Evolutionary conservation across 495 filamentous ascomycete species (phyloP).

Genomic region (Neurospora hispaniola): DNA sequence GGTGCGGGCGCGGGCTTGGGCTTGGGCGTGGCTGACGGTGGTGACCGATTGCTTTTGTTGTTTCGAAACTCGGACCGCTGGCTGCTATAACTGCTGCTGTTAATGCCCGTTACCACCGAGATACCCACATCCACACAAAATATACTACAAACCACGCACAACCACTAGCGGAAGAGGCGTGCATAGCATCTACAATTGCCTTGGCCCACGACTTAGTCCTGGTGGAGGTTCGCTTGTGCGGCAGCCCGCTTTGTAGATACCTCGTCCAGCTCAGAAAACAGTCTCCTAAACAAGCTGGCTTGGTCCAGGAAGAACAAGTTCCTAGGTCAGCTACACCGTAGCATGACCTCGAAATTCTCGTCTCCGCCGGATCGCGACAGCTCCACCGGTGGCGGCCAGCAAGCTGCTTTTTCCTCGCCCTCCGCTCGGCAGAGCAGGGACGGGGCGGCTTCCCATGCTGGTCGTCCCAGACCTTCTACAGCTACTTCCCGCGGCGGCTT

Average conservation of each 20-base stretch:
- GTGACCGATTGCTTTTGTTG: not conserved
- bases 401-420: not conserved
- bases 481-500: not conserved
- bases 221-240: constrained; percentile 2
- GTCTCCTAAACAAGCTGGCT: not conserved
- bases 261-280: constrained; percentile 3
- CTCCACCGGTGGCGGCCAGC: not conserved
- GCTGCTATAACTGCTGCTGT: not conserved
- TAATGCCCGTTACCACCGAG: not conserved
- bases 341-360: not conserved
- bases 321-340: not conserved
- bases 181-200: not conserved
- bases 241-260: constrained; percentile 7
- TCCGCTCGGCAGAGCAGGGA: not conserved
- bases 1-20: not conserved
- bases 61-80: not conserved
- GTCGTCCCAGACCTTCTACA: not conserved
- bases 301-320: not conserved
- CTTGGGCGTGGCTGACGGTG: not conserved
- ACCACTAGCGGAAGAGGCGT: not conserved
- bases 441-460: not conserved
- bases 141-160: not conserved
- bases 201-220: not conserved
- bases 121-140: not conserved
- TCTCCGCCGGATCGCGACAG: not conserved